Conservation (phyloP, 140 eudicot species). For the Oenanthe javanica region DNA sequence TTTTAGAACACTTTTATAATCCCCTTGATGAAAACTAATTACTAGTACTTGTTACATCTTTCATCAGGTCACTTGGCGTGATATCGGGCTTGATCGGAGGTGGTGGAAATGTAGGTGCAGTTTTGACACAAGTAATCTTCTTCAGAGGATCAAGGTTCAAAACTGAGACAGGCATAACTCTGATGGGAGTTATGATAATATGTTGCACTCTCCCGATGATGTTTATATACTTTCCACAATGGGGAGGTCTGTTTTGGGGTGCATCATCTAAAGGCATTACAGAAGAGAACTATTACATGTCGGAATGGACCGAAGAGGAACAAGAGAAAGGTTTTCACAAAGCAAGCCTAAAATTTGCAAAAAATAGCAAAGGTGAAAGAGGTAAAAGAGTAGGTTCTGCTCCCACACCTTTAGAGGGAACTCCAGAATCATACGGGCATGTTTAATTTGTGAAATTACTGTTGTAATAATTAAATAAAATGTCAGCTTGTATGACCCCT, state of each 20-base stretch:
- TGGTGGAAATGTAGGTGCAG: constrained; percentile 91
- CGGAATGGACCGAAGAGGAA: constrained; percentile 64
- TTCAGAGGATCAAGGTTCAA: constrained; percentile 75
- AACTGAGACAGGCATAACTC: constrained; percentile 61
- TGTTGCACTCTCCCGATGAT: constrained; percentile 53
- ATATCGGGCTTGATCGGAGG: constrained; percentile 55
- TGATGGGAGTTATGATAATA: constrained; percentile 33
- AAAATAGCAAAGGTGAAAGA: constrained; percentile 60
- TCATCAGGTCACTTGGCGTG: constrained; percentile 5
- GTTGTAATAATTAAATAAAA: background rate
- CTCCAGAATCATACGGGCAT: constrained; percentile 11
- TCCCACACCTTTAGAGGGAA: constrained; percentile 19
- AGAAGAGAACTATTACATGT: constrained; percentile 78
- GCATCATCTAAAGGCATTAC: constrained; percentile 50
- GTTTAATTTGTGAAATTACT: constrained; percentile 11
- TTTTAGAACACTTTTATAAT: background rate
- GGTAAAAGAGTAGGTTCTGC: constrained; percentile 33
- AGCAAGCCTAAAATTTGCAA: constrained; percentile 68
- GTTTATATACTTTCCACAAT: constrained; percentile 73
- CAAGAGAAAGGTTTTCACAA: constrained; percentile 54
- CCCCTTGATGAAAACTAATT: background rate
- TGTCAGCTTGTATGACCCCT: background rate
- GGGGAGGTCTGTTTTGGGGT: constrained; percentile 90
- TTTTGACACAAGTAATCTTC: constrained; percentile 77
- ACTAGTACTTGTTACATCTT: background rate